A percentile compares a stretch with the other conserved stretches of the same genome.
Conservation (phyloP, 495 filamentous ascomycete genomes). For the Xylaria acuta region DNA sequence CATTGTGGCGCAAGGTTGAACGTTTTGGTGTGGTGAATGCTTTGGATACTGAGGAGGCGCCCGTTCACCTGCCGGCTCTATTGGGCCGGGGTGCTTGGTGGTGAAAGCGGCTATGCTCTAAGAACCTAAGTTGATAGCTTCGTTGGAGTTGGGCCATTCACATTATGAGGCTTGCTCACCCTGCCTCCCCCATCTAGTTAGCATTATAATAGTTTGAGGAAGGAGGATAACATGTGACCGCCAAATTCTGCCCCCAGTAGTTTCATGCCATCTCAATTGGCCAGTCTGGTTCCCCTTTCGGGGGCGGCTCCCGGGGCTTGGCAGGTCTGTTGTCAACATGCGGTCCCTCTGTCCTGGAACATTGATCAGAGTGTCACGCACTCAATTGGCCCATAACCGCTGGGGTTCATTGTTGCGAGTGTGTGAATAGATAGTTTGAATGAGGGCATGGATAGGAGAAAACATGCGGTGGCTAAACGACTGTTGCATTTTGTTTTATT, state of each 20-base stretch:
- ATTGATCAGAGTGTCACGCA: neutral
- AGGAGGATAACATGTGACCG: constrained; percentile 23
- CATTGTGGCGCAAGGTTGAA: neutral
- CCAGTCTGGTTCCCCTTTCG: constrained; percentile 1
- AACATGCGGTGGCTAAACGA: neutral
- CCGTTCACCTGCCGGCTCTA: constrained; percentile 12
- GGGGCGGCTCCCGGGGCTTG: constrained; percentile 4
- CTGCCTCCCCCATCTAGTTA: constrained; percentile 21
- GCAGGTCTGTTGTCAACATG: constrained; percentile 5
- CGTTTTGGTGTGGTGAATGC: neutral
- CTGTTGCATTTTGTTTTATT: neutral
- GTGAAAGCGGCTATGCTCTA: neutral
- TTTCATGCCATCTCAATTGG: constrained; percentile 27
- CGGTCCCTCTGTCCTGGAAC: neutral
- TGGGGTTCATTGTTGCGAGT: neutral
- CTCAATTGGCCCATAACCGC: neutral
- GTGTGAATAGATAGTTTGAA: neutral
- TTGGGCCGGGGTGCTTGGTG: neutral
- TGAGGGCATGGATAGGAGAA: neutral
- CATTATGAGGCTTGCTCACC: neutral
- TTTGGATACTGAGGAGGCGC: neutral
- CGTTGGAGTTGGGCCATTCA: neutral
- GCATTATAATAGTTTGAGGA: constrained; percentile 13
- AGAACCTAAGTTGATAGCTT: neutral
- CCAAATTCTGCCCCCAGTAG: constrained; percentile 37